These are phyloP conservation scores for Metschnikowia borealis DNA, from an alignment of 805 yeast species.

Conservation along the genomic window DNA sequence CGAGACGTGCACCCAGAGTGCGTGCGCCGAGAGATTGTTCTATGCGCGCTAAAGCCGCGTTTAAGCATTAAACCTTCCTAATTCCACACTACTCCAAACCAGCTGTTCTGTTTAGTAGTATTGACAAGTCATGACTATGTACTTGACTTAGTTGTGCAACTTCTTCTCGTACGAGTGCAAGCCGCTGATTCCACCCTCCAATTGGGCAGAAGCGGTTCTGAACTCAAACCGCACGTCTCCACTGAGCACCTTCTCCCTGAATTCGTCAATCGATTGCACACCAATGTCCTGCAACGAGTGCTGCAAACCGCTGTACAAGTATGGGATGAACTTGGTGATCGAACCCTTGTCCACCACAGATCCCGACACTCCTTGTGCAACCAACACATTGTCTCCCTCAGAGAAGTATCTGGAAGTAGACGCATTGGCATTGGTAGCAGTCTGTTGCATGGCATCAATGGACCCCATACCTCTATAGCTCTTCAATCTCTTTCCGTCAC, in stretches of 20 bases:
- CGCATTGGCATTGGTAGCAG: constrained; percentile 86
- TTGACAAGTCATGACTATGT: too few species aligned
- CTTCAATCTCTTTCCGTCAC: constrained; percentile 97
- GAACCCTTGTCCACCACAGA: constrained; percentile 97
- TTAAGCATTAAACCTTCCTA: too few species aligned
- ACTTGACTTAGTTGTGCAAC: constrained; percentile 63
- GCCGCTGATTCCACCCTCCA: constrained; percentile 97
- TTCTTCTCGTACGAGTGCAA: constrained; percentile 97
- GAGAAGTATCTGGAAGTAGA: constrained; percentile 98
- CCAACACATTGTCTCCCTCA: constrained; percentile 90
- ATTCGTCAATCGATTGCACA: constrained; percentile 56
- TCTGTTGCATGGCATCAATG: constrained; percentile 95
- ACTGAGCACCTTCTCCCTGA: constrained; percentile 58
- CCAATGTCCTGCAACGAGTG: constrained; percentile 99
- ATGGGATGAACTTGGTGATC: constrained; percentile 87
- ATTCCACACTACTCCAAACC: too few species aligned
- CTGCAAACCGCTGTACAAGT: constrained; percentile 91
- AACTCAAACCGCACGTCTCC: constrained; percentile 89
- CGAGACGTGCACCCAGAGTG: background rate
- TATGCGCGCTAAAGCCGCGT: background rate
- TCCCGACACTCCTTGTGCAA: constrained; percentile 99
- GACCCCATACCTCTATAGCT: constrained; percentile 99
- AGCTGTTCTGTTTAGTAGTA: too few species aligned
- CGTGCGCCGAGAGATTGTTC: background rate
- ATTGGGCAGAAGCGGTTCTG: constrained; percentile 98